Base-by-base conservation (phyloP, 257 asterid genomes). In the Solanum chilense region DNA sequence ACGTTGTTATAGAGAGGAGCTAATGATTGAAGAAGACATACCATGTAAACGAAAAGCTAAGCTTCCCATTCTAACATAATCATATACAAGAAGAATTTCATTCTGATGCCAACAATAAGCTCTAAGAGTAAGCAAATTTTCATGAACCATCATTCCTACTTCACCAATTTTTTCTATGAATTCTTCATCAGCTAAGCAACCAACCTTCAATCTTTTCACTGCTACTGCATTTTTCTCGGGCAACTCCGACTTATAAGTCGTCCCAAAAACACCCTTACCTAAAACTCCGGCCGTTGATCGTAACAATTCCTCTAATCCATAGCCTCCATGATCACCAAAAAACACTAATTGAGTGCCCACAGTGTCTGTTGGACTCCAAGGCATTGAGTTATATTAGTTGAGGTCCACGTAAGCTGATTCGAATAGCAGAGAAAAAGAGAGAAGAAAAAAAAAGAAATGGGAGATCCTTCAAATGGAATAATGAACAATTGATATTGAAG, bases 1-100 rank as follows among this genome's bases (percentile, higher is more conserved):
- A 69, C 10, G 12, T 29, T 27, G 21, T 68, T 29, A 29, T 69
- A 69, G 39, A 73, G 7, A 52, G 20, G 56, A 75, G 69, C 18
- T 56, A 37, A 44, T 44, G 12, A 73, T 73, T 37, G 49, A 76
- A n/a, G 37, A 71, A 7, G 12, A 44, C 87, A 74, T 90, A 88
- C 92, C 92, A 35, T 90, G 91, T 83, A 90, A 87, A 47, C 85
- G 77, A 39, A 74, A 85, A 62, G 91, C 88, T 87, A 90, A 87
- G 87, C 90, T 90, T 73, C 91, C 90, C 82, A 52, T 84, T 25
- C 42, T 25, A 82, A 88, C 87, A 42, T 88, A 87, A 82, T 90
- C 91, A 70, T 62, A 86, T 6, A 90, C 18, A 45, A 90, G 86
- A 73, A 88, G 86, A 86, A 58, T 88, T 23, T 85, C 92, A 33